Conservation (phyloP, 768 basidiomycete species). For the Rhizopogon salebrosus region DNA sequence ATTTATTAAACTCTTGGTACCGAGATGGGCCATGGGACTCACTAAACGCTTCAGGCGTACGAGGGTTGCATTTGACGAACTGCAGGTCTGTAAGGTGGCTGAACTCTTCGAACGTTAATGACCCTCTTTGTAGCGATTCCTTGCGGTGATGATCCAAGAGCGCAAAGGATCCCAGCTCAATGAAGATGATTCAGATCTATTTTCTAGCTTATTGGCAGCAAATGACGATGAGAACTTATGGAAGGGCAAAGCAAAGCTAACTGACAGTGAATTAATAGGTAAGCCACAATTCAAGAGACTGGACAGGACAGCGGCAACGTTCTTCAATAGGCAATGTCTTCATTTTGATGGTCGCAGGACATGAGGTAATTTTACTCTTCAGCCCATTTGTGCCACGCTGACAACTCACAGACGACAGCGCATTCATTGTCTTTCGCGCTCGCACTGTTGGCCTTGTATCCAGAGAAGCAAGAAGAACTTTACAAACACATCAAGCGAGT, state of each 20-base stretch:
- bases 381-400: not conserved
- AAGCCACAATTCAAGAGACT: not conserved
- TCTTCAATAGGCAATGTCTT: constrained; percentile 28
- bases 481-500: constrained; percentile 27
- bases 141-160: constrained; percentile 49
- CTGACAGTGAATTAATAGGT: constrained; percentile 40
- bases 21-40: constrained; percentile 33
- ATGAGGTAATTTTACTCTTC: constrained; percentile 37
- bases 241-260: constrained; percentile 26
- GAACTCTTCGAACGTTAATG: not conserved
- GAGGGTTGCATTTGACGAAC: constrained; percentile 36
- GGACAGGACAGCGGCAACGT: not conserved
- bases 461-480: constrained; percentile 34
- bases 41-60: constrained; percentile 28
- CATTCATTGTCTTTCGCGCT: constrained; percentile 29
- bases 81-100: constrained; percentile 26
- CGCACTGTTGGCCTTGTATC: constrained; percentile 34
- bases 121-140: constrained; percentile 30
- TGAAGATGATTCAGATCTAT: constrained; percentile 43
- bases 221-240: constrained; percentile 33
- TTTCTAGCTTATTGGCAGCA: constrained; percentile 46
- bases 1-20: constrained; percentile 32
- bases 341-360: constrained; percentile 52
- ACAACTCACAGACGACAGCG: constrained; percentile 23
- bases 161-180: constrained; percentile 32